phyloP scores from a whole-genome alignment of 1,139 yeast species.

The Yarrowia galli region DNA sequence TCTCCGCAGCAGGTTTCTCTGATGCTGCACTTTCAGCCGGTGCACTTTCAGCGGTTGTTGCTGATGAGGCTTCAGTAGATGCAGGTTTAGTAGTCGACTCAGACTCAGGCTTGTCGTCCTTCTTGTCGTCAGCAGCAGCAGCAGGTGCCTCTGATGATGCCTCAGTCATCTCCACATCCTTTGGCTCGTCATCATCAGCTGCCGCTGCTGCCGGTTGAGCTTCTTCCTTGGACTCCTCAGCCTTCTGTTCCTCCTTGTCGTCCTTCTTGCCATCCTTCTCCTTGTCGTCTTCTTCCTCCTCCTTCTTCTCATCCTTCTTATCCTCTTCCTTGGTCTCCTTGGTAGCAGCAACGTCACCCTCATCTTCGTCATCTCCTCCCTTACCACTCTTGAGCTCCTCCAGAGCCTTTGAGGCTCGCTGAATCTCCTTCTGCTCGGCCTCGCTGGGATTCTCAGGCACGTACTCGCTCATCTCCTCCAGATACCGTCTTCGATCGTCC shows the following conservation, averaged over 20 bases:
- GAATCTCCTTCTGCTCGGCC: constrained; percentile 44
- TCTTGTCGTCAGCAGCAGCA: not conserved
- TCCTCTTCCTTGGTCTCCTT: not conserved
- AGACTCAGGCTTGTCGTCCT: not conserved
- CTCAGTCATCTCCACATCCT: not conserved
- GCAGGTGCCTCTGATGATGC: not conserved
- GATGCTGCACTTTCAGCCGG: not conserved
- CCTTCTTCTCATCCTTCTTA: not conserved
- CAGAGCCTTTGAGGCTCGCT: constrained; percentile 44
- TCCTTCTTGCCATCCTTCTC: too few species aligned
- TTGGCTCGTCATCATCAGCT: not conserved
- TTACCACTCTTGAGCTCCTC: constrained; percentile 43
- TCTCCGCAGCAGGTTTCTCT: not conserved
- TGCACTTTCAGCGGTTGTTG: not conserved
- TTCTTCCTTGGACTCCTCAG: not conserved
- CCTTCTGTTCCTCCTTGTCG: not conserved
- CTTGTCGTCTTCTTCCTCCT: not conserved
- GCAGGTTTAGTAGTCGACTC: too few species aligned
- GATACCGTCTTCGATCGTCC: constrained; percentile 79
- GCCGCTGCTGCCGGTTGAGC: too few species aligned
- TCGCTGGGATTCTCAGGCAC: constrained; percentile 49
- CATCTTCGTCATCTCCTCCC: constrained; percentile 40
- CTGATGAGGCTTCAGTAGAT: not conserved
- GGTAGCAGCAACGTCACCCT: not conserved
- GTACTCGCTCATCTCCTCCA: constrained; percentile 74